These are phyloP conservation scores for Pontederia crassipes DNA, from an alignment of 176 grass and related monocot species.

Conservation along the genomic window DNA sequence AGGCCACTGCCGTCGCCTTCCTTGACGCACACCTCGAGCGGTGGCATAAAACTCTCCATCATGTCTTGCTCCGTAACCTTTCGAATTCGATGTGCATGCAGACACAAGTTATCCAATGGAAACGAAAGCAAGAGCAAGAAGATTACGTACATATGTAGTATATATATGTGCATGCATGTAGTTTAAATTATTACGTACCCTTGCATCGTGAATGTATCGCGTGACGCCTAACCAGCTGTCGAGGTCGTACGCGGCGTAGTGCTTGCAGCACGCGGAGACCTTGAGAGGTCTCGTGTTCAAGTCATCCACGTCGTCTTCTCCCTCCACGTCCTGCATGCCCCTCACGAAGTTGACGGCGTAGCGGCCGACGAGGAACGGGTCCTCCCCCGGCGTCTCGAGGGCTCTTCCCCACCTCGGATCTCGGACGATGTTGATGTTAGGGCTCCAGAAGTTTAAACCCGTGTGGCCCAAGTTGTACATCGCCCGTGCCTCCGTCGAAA, in stretches of 20 bases:
- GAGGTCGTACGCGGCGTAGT: constrained; percentile 8
- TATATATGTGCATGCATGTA: too few species aligned
- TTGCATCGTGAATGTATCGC: background rate
- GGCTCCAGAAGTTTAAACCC: constrained; percentile 2
- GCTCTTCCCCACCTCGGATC: constrained; percentile 5
- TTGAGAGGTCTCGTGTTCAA: background rate
- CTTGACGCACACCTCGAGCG: constrained; percentile 1
- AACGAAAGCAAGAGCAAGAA: too few species aligned
- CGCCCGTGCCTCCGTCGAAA: background rate
- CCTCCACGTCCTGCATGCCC: constrained; percentile 8
- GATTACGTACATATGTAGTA: too few species aligned
- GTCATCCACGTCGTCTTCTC: background rate
- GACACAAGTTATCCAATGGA: too few species aligned
- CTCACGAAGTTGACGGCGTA: constrained; percentile 5
- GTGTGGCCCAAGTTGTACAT: constrained; percentile 6
- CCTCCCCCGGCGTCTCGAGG: constrained; percentile 7
- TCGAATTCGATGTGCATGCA: background rate
- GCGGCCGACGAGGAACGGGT: constrained; percentile 1
- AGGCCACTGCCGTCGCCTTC: constrained; percentile 1
- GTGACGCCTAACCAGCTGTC: background rate
- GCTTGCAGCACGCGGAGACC: background rate
- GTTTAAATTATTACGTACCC: background rate
- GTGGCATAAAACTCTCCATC: background rate
- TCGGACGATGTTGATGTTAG: background rate
- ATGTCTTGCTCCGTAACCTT: constrained; percentile 3